These are phyloP conservation scores for Mucor racemosus DNA, from an alignment of 371 early-diverging fungal species.

Conservation along the genomic window DNA sequence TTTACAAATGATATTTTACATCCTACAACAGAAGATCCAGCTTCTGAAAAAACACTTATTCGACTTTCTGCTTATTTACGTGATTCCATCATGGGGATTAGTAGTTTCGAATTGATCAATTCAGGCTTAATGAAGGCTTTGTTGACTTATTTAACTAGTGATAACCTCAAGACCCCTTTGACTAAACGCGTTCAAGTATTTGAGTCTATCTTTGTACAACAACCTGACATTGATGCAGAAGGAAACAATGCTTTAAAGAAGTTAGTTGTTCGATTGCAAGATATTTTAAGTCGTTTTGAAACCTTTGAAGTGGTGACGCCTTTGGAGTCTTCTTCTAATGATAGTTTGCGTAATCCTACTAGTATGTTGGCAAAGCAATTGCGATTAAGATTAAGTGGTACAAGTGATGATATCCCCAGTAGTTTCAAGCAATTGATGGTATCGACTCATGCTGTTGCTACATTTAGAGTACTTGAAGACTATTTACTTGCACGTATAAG, in stretches of 20 bases:
- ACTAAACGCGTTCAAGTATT: slow-evolving; percentile 41
- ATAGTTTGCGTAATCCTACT: slow-evolving; percentile 61
- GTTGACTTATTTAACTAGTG: slow-evolving; percentile 51
- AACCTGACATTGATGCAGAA: slow-evolving; percentile 41
- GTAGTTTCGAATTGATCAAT: slow-evolving; percentile 82
- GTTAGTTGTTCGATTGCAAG: slow-evolving; percentile 76
- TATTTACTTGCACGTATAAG: slow-evolving; percentile 24
- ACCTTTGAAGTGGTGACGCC: slow-evolving; percentile 67
- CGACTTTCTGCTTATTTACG: slow-evolving; percentile 35
- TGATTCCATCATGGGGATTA: slow-evolving; percentile 59
- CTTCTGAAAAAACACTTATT: slow-evolving; percentile 18
- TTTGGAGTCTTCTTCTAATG: slow-evolving; percentile 37
- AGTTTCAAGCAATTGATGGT: slow-evolving; percentile 66
- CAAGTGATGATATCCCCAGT: slow-evolving; percentile 58
- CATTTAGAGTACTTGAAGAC: slow-evolving; percentile 80
- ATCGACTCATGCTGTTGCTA: slow-evolving; percentile 86
- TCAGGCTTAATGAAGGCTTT: slow-evolving; percentile 74
- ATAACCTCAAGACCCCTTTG: slow-evolving; percentile 16
- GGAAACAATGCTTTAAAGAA: slow-evolving; percentile 39
- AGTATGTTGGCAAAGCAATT: slow-evolving; percentile 80
- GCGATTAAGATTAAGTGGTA: slow-evolving; percentile 65
- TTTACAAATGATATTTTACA: slow-evolving; percentile 26
- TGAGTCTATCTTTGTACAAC: slow-evolving; percentile 57
- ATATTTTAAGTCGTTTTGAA: slow-evolving; percentile 75
- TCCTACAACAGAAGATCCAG: slow-evolving; percentile 15